Evolutionary conservation across 2,329 filamentous ascomycete species (phyloP).

Genomic region (Ophiognomonia clavigignenti-juglandacearum): DNA sequence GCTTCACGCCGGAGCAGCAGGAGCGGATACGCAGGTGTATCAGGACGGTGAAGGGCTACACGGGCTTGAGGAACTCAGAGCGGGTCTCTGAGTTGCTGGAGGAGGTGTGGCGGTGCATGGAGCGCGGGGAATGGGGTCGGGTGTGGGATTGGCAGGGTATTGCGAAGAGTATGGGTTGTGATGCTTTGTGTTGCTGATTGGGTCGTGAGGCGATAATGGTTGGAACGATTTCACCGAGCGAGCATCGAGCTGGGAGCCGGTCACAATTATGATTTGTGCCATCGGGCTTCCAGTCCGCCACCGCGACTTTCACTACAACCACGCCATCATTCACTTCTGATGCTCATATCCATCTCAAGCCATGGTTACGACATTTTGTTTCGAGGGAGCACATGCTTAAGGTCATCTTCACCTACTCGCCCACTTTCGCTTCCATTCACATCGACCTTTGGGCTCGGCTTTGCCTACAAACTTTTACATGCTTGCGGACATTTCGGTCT

Average conservation of each 20-base stretch:
- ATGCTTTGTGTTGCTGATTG: constrained; percentile 46
- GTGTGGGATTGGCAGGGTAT: constrained; percentile 63
- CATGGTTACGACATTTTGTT: no score
- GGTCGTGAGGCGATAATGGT: no score
- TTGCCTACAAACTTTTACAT: neutral
- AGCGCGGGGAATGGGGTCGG: constrained; percentile 48
- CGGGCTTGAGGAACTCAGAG: constrained; percentile 54
- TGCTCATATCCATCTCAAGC: no score
- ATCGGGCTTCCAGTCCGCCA: no score
- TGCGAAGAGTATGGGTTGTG: constrained; percentile 46
- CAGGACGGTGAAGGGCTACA: constrained; percentile 50
- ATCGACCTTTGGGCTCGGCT: neutral
- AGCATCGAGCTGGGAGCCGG: neutral
- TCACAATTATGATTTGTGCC: neutral
- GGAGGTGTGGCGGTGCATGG: constrained; percentile 57
- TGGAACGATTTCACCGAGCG: neutral
- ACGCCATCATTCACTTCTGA: no score
- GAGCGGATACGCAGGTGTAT: constrained; percentile 47
- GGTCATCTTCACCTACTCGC: no score
- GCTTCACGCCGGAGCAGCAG: constrained; percentile 48
- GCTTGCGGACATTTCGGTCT: no score
- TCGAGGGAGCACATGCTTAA: no score
- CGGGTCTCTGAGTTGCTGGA: constrained; percentile 49
- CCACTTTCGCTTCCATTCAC: no score
- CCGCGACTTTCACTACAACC: no score